Evolutionary conservation across 2,329 filamentous ascomycete species (phyloP).

Genomic region (Apiospora pterosperma): DNA sequence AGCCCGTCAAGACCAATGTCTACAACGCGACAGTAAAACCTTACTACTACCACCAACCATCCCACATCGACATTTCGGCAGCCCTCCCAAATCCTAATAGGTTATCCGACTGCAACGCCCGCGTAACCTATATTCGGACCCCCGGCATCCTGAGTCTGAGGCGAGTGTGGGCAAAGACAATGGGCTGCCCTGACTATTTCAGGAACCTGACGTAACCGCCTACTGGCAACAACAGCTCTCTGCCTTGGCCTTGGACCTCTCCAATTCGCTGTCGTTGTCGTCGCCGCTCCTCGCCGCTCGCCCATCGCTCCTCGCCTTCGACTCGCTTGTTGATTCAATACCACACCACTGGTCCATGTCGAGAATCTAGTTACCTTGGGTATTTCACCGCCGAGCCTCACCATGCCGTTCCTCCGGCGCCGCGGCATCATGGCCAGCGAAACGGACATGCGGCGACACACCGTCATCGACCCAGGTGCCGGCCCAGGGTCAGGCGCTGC

Average conservation of each 20-base stretch:
- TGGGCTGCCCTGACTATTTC: conserved; percentile 4
- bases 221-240: background rate
- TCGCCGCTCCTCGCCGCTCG: background rate
- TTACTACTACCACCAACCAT: conserved; percentile 1
- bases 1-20: background rate
- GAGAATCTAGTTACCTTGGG: background rate
- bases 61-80: background rate
- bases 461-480: conserved; percentile 28
- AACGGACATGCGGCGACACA: conserved; percentile 54
- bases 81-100: background rate
- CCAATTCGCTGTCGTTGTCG: background rate
- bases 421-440: conserved; percentile 59
- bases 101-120: conserved; percentile 1
- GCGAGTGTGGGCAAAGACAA: conserved; percentile 4
- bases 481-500: conserved; percentile 10
- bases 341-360: background rate
- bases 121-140: background rate
- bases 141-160: background rate
- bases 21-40: conserved; percentile 2
- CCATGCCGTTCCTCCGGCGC: conserved; percentile 60
- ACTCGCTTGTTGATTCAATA: background rate
- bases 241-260: background rate
- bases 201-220: conserved; percentile 6
- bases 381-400: conserved; percentile 13
- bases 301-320: background rate